Evolutionary conservation across 2,329 filamentous ascomycete species (phyloP).

Genomic region (Aspergillus sp.): DNA sequence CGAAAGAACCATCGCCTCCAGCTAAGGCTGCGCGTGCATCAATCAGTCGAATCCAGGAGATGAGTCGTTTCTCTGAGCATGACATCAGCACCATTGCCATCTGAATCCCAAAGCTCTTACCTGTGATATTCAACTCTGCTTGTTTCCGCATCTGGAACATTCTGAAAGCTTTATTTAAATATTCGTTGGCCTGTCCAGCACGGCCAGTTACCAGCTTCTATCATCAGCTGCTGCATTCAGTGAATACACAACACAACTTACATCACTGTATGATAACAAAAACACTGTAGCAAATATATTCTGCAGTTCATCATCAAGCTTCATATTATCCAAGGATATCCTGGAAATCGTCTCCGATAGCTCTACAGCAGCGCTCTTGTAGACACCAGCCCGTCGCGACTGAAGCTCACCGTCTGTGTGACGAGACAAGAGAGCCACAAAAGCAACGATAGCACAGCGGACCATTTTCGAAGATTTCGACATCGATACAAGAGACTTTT

Average conservation of each 20-base stretch:
- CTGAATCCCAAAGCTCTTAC: neutral
- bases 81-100: neutral
- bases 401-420: constrained; percentile 31
- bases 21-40: constrained; percentile 54
- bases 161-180: too few species aligned
- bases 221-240: too few species aligned
- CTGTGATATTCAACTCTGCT: constrained; percentile 1
- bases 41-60: constrained; percentile 53
- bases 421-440: constrained; percentile 44
- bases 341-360: constrained; percentile 27
- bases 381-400: constrained; percentile 17
- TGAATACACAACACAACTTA: too few species aligned
- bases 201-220: too few species aligned
- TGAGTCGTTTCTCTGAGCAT: constrained; percentile 42
- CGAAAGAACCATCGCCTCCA: constrained; percentile 52
- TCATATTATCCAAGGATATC: too few species aligned
- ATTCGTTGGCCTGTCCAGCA: too few species aligned
- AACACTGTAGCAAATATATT: too few species aligned
- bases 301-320: too few species aligned
- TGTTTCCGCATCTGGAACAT: too few species aligned
- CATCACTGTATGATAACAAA: too few species aligned
- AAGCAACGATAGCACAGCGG: constrained; percentile 46
- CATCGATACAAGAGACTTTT: constrained; percentile 47
- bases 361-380: constrained; percentile 24
- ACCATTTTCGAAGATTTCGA: constrained; percentile 46